Evolutionary conservation across 257 asterid species (phyloP), one percentile per base, ranked within the genome.

Genomic region (Buddleja alternifolia): DNA sequence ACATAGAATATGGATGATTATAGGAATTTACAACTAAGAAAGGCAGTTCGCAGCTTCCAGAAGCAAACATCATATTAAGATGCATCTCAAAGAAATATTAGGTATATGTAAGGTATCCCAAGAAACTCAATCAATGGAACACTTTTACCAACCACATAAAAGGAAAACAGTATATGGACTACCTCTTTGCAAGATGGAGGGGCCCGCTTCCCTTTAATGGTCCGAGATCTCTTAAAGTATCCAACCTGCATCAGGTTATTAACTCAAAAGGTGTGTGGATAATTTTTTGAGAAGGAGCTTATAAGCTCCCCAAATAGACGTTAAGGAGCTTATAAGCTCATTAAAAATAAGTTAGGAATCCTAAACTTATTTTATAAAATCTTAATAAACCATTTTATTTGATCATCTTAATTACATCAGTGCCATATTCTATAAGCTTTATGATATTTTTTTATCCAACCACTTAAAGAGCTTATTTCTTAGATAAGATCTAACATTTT

Each of bases 101-200:
- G 29, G 46, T 17, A 46, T n/a, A n/a, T n/a, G n/a, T n/a, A n/a
- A n/a, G n/a, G n/a, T 47, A 57, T 19, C 23, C 16, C 20, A 58
- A 19, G n/a, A 42, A 36, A 56, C 19, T 34, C 42, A 46, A 60
- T 39, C 50, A 29, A 20, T 1, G 23, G 5, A 44, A 39, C 47
- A 46, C 32, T 32, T 50, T 16, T 15, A 40, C 45, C 55, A 55
- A 52, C 72, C 52, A 55, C 65, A 46, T 10, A 67, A 39, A 42
- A 15, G 20, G 23, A 39, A 70, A 42, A 8, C 23, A 10, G 36
- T 32, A 25, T 70, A 63, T n/a, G 25, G 25, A 20, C 6, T 61
- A 93, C 98, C 97, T 90, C 95, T 78, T 85, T 84, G 86, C 95
- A 90, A 39, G 96, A 61, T 47, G 92, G 96, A 75, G 96, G 96